These are phyloP conservation scores for Xylariaceae sp. DNA, from an alignment of 2,329 filamentous ascomycete genomes.

Conservation along the genomic window DNA sequence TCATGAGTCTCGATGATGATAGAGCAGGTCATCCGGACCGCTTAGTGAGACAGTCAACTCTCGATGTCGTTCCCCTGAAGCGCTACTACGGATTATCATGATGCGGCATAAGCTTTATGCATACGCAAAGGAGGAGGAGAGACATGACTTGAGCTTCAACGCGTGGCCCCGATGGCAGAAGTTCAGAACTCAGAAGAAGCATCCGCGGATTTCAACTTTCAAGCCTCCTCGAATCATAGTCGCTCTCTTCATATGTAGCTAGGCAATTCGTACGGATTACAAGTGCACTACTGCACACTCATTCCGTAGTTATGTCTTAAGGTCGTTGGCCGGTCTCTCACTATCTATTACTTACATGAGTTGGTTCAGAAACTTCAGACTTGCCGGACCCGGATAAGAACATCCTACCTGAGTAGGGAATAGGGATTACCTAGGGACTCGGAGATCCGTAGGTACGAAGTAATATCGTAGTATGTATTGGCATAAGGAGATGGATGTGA, in stretches of 20 bases:
- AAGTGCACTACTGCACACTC: neutral
- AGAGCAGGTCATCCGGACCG: neutral
- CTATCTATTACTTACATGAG: neutral
- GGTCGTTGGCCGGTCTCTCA: neutral
- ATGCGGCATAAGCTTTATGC: neutral
- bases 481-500: no score
- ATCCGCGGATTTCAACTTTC: neutral
- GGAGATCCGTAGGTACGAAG: no score
- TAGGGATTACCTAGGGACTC: no score
- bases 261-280: neutral
- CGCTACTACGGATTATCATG: neutral
- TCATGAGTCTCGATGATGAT: no score
- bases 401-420: no score
- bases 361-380: neutral
- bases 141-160: neutral
- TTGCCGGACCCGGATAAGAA: constrained; percentile 17
- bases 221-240: no score
- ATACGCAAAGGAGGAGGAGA: neutral
- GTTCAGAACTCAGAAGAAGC: neutral
- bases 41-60: neutral
- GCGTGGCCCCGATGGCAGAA: no score
- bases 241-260: neutral
- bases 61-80: neutral
- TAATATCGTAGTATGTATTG: no score
- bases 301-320: neutral